A percentile compares a stretch with the other conserved stretches of the same genome.
Conservation (phyloP, 139 green algal genomes). For the Edaphochlamys debaryana region DNA sequence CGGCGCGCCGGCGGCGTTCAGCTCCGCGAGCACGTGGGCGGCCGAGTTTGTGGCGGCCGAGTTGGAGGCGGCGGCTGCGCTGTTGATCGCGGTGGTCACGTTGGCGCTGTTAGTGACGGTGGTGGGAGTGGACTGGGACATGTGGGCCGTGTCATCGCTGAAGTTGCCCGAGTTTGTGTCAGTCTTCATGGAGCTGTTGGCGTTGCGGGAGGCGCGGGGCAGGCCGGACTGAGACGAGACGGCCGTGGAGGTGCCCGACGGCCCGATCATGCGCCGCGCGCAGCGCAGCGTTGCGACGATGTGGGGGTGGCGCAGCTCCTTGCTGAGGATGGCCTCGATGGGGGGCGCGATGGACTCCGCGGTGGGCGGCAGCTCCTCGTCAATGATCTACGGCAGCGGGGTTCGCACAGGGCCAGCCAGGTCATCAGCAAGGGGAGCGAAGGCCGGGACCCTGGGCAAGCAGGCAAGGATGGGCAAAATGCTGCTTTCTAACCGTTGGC, state of each 20-base stretch:
- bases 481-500: too few species aligned
- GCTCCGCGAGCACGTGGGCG: too few species aligned
- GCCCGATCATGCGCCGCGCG: constrained; percentile 21
- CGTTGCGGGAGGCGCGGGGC: too few species aligned
- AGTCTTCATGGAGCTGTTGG: neutral
- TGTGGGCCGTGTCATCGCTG: constrained; percentile 21
- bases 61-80: too few species aligned
- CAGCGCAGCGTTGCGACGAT: constrained; percentile 55
- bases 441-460: too few species aligned
- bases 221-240: neutral
- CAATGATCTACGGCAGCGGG: constrained; percentile 44
- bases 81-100: neutral
- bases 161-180: neutral
- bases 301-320: constrained; percentile 54
- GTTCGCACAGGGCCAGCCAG: too few species aligned
- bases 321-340: constrained; percentile 46
- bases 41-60: too few species aligned
- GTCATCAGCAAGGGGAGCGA: too few species aligned
- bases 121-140: too few species aligned
- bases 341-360: constrained; percentile 11
- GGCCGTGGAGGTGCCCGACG: neutral
- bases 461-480: too few species aligned
- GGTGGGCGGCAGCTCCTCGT: constrained; percentile 30
- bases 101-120: too few species aligned
- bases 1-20: too few species aligned